Evolutionary conservation across 768 basidiomycete species (phyloP).

Genomic region (Ephemerocybe angulata): DNA sequence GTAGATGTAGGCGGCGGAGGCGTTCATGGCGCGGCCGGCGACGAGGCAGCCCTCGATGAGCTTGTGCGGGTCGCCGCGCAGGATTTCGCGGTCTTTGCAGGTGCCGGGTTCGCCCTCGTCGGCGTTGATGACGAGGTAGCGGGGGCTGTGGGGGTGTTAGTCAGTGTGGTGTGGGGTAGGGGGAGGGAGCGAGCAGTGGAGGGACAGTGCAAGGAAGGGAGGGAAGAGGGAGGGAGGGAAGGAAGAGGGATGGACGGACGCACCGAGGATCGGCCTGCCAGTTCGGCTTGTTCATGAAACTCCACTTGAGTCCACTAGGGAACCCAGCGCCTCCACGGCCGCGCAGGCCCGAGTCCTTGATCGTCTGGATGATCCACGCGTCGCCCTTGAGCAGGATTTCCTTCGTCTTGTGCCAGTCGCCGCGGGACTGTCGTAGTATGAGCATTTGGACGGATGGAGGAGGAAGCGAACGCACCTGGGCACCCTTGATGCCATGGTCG

Average conservation of each 20-base stretch:
- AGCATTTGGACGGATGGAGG: not conserved
- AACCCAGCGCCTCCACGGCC: conserved; percentile 97
- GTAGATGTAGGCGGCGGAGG: too few species aligned
- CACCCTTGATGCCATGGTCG: conserved; percentile 92
- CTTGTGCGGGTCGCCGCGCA: too few species aligned
- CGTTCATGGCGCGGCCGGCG: conserved; percentile 96
- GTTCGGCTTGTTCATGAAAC: conserved; percentile 99
- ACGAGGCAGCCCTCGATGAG: conserved; percentile 97
- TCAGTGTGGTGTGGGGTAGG: too few species aligned
- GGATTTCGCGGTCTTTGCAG: too few species aligned
- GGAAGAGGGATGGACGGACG: conserved; percentile 14
- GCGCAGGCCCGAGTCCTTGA: conserved; percentile 94
- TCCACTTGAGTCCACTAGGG: conserved; percentile 95
- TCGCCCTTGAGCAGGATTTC: conserved; percentile 95
- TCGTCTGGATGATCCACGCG: conserved; percentile 92
- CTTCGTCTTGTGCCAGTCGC: conserved; percentile 98
- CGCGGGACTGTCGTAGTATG: conserved; percentile 60
- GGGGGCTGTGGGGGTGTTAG: too few species aligned
- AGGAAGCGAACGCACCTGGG: conserved; percentile 51
- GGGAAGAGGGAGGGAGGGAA: too few species aligned
- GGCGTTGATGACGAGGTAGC: too few species aligned
- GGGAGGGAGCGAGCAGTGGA: too few species aligned
- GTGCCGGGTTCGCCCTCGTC: too few species aligned
- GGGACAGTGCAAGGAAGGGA: too few species aligned
- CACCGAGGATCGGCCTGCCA: conserved; percentile 93